These are phyloP conservation scores for Globisporangium yorkense DNA, from an alignment of 352 stramenopile species.

Conservation along the genomic window DNA sequence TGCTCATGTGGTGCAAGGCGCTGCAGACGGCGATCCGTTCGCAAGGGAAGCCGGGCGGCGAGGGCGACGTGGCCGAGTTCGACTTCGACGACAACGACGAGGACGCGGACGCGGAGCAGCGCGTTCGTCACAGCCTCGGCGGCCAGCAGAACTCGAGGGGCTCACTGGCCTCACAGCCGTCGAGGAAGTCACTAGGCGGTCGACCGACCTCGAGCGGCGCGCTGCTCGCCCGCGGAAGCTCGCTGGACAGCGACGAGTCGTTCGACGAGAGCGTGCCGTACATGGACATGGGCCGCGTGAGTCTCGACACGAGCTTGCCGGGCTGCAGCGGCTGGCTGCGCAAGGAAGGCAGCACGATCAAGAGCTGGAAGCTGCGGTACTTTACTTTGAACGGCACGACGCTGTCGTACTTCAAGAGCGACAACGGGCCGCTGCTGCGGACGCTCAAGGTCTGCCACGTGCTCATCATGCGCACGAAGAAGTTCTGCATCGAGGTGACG, in stretches of 20 bases:
- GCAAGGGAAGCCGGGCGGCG: slow-evolving; percentile 20
- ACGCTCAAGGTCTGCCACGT: slow-evolving; percentile 70
- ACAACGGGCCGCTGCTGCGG: slow-evolving; percentile 59
- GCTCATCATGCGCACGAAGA: slow-evolving; percentile 50
- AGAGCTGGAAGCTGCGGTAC: slow-evolving; percentile 80
- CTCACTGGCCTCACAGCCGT: too few species aligned
- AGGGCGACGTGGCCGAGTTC: slow-evolving; percentile 38
- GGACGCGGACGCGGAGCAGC: slow-evolving; percentile 18
- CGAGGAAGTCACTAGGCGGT: background rate
- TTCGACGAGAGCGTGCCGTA: slow-evolving; percentile 7
- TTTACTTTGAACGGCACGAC: slow-evolving; percentile 72
- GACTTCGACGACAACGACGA: slow-evolving; percentile 54
- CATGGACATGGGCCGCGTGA: slow-evolving; percentile 5
- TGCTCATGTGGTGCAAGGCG: slow-evolving; percentile 51
- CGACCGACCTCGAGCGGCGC: background rate
- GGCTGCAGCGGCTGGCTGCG: slow-evolving; percentile 71
- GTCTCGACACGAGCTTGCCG: slow-evolving; percentile 9
- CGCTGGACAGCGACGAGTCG: slow-evolving; percentile 12
- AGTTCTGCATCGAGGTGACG: slow-evolving; percentile 74
- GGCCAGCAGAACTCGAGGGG: background rate
- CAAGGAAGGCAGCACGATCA: slow-evolving; percentile 79
- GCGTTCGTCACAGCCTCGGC: slow-evolving; percentile 4
- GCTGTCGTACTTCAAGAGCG: slow-evolving; percentile 84
- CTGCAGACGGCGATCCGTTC: slow-evolving; percentile 43
- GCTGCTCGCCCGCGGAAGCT: slow-evolving; percentile 6